Evolutionary conservation across 2,329 filamentous ascomycete genomes (phyloP).

Genomic region (Curvularia hawaiiensis): DNA sequence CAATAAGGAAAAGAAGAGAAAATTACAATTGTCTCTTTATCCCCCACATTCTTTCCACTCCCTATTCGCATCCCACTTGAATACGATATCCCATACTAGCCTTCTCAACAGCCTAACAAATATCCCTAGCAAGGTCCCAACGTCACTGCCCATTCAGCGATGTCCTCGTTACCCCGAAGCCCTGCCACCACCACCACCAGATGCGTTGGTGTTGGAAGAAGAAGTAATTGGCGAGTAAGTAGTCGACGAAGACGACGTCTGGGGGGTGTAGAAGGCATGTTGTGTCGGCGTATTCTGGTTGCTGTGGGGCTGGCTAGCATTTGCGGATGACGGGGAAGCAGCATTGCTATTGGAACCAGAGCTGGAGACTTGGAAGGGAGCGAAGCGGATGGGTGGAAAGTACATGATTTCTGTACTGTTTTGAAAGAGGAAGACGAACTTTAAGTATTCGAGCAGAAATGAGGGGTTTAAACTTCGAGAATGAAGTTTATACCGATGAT

Average conservation of each 20-base stretch:
- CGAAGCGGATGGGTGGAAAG: slow-evolving; percentile 38
- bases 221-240: not conserved
- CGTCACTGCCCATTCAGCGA: not conserved
- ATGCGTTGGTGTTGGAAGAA: not conserved
- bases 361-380: slow-evolving; percentile 30
- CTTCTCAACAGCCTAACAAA: too few species aligned
- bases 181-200: not conserved
- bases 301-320: not conserved
- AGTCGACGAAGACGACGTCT: not conserved
- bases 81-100: too few species aligned
- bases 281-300: not conserved
- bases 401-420: slow-evolving; percentile 13
- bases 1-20: too few species aligned
- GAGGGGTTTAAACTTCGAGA: too few species aligned
- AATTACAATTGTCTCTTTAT: too few species aligned
- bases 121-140: not conserved
- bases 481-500: not conserved
- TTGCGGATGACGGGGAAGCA: not conserved
- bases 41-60: too few species aligned
- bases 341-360: not conserved
- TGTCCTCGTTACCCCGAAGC: not conserved
- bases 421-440: not conserved
- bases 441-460: not conserved
- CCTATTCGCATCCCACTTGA: too few species aligned
- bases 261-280: not conserved